These are phyloP conservation scores for Coniochaeta sp. DNA, from an alignment of 2,329 filamentous ascomycete species.

Conservation along the genomic window DNA sequence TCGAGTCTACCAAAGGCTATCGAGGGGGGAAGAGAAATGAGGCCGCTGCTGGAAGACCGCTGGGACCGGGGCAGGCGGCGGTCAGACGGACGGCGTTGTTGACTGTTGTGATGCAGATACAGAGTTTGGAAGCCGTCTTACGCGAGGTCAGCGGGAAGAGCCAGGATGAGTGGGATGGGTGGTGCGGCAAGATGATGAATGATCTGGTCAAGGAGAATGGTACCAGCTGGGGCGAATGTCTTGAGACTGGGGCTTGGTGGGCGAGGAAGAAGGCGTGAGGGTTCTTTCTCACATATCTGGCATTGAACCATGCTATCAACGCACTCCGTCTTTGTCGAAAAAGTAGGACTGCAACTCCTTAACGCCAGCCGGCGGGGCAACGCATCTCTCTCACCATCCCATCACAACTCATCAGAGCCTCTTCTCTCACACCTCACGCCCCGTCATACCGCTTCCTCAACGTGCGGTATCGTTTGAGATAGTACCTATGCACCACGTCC, in stretches of 20 bases:
- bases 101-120: slow-evolving; percentile 75
- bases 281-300: not conserved
- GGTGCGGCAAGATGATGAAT: slow-evolving; percentile 81
- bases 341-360: not conserved
- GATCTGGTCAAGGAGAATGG: slow-evolving; percentile 74
- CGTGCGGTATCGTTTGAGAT: slow-evolving; percentile 83
- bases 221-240: slow-evolving; percentile 75
- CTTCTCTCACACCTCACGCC: slow-evolving; percentile 14
- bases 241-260: slow-evolving; percentile 82
- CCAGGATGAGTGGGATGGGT: slow-evolving; percentile 85
- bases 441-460: slow-evolving; percentile 71
- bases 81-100: slow-evolving; percentile 72
- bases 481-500: slow-evolving; percentile 44
- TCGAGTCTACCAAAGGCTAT: slow-evolving; percentile 32
- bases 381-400: not conserved
- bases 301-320: not conserved
- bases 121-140: slow-evolving; percentile 75
- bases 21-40: slow-evolving; percentile 15
- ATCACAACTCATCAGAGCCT: not conserved
- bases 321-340: not conserved
- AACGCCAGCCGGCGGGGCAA: not conserved
- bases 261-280: slow-evolving; percentile 58
- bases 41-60: slow-evolving; percentile 35
- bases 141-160: slow-evolving; percentile 79
- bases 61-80: slow-evolving; percentile 63